These are phyloP conservation scores for Globisporangium spinosum DNA, from an alignment of 352 stramenopile species.

Conservation along the genomic window DNA sequence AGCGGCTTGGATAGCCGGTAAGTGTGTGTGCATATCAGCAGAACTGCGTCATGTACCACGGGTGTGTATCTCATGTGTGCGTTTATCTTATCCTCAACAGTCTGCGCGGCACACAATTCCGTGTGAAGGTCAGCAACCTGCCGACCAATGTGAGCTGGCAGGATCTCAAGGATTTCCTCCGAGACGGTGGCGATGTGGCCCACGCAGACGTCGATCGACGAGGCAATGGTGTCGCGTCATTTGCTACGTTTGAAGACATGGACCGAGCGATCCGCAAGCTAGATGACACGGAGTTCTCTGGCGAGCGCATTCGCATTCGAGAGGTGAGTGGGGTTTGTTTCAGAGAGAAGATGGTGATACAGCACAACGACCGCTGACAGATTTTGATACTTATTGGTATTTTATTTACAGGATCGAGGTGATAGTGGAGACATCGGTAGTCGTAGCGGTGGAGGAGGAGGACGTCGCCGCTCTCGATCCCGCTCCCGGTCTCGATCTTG, in stretches of 20 bases:
- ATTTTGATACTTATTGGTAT: neutral
- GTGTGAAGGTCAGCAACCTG: conserved; percentile 45
- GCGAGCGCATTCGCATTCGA: conserved; percentile 43
- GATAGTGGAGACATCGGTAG: conserved; percentile 2
- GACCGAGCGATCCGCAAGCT: conserved; percentile 49
- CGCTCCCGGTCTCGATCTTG: conserved; percentile 24
- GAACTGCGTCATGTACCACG: neutral
- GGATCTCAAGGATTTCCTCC: conserved; percentile 69
- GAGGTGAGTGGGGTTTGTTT: conserved; percentile 20
- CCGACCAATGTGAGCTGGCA: conserved; percentile 43
- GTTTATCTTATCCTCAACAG: conserved; percentile 13
- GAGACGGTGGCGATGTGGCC: conserved; percentile 52
- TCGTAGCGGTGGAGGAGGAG: conserved; percentile 1
- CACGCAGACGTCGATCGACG: conserved; percentile 63
- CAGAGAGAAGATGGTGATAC: neutral
- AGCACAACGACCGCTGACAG: neutral
- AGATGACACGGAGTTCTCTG: conserved; percentile 40
- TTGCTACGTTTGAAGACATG: conserved; percentile 60
- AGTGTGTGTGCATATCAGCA: neutral
- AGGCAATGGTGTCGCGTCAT: conserved; percentile 59
- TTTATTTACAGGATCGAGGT: conserved; percentile 11
- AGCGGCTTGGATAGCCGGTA: conserved; percentile 4
- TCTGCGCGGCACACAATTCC: conserved; percentile 46
- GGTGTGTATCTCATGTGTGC: neutral
- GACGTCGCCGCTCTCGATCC: conserved; percentile 15